These are phyloP conservation scores for Coprinopsis sp. DNA, from an alignment of 768 basidiomycete genomes.

Conservation along the genomic window DNA sequence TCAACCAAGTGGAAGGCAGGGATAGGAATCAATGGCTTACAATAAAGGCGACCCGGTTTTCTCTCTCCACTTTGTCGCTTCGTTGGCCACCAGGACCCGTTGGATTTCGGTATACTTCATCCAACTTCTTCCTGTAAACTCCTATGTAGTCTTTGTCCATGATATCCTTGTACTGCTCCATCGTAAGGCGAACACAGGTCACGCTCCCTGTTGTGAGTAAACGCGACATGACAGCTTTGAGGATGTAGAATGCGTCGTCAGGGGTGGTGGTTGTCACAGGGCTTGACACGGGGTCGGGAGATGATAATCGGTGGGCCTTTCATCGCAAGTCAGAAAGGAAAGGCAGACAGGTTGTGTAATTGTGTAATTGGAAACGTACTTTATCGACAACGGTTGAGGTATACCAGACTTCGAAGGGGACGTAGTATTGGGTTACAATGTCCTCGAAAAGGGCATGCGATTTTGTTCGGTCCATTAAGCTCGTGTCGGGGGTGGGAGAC, in stretches of 20 bases:
- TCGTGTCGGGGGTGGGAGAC: constrained; percentile 14
- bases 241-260: constrained; percentile 94
- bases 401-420: constrained; percentile 92
- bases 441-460: constrained; percentile 61
- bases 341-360: no score
- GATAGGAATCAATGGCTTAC: constrained; percentile 46
- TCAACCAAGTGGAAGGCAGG: background rate
- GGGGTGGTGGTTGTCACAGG: constrained; percentile 72
- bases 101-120: constrained; percentile 73
- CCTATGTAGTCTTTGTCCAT: constrained; percentile 82
- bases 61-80: constrained; percentile 75
- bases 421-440: constrained; percentile 70
- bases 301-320: constrained; percentile 86
- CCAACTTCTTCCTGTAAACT: constrained; percentile 79
- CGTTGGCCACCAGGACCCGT: constrained; percentile 41
- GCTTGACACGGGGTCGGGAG: constrained; percentile 57
- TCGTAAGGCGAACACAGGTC: constrained; percentile 50
- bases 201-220: constrained; percentile 74
- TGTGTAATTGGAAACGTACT: constrained; percentile 47
- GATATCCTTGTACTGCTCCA: constrained; percentile 61
- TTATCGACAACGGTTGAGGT: constrained; percentile 82
- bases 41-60: constrained; percentile 75
- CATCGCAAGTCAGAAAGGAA: background rate
- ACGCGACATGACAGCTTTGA: constrained; percentile 79
- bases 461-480: constrained; percentile 42